Percentiles rank a stretch among this genome's conserved stretches.
Evolutionary conservation across 2,329 filamentous ascomycete species (phyloP).

Genomic region (Aciculosporium take): DNA sequence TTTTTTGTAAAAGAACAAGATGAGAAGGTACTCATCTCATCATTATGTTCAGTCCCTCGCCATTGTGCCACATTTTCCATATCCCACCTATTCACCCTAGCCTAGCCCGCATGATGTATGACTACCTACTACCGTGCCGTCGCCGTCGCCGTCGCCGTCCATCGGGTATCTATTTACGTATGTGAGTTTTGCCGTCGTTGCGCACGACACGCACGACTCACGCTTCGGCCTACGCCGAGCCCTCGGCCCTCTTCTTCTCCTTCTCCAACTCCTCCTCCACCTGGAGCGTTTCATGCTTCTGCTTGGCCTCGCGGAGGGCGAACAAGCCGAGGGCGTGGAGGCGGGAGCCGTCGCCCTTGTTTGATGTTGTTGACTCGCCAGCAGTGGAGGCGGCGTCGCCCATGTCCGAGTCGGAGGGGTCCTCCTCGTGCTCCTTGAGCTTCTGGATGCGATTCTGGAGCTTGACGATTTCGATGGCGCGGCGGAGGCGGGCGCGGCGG

Average conservation of each 20-base stretch:
- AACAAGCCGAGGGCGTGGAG: slow-evolving; percentile 8
- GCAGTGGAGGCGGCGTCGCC: slow-evolving; percentile 33
- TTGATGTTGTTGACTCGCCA: too few relatives aligned
- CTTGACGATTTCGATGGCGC: slow-evolving; percentile 92
- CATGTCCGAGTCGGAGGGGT: slow-evolving; percentile 59
- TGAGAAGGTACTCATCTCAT: too few relatives aligned
- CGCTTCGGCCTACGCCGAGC: slow-evolving; percentile 23
- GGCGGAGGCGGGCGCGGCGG: slow-evolving; percentile 79
- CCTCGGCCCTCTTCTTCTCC: too few relatives aligned
- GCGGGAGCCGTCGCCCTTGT: slow-evolving; percentile 5
- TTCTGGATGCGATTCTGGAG: slow-evolving; percentile 89
- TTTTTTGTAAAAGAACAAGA: too few relatives aligned
- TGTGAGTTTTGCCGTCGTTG: neutral
- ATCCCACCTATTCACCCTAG: too few relatives aligned
- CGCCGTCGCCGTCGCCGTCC: neutral
- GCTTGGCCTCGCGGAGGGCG: slow-evolving; percentile 31
- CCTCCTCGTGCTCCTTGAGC: slow-evolving; percentile 86
- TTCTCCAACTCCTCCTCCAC: slow-evolving; percentile 44
- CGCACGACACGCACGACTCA: slow-evolving; percentile 7
- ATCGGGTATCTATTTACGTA: neutral
- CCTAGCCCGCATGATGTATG: too few relatives aligned
- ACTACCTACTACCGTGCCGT: too few relatives aligned
- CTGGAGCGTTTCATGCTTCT: slow-evolving; percentile 62
- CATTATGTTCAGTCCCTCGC: too few relatives aligned
- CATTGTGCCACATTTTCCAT: too few relatives aligned